Evolutionary conservation across 495 filamentous ascomycete genomes (phyloP), one percentile per base, ranked within the genome.

Genomic region (Neurospora hispaniola): DNA sequence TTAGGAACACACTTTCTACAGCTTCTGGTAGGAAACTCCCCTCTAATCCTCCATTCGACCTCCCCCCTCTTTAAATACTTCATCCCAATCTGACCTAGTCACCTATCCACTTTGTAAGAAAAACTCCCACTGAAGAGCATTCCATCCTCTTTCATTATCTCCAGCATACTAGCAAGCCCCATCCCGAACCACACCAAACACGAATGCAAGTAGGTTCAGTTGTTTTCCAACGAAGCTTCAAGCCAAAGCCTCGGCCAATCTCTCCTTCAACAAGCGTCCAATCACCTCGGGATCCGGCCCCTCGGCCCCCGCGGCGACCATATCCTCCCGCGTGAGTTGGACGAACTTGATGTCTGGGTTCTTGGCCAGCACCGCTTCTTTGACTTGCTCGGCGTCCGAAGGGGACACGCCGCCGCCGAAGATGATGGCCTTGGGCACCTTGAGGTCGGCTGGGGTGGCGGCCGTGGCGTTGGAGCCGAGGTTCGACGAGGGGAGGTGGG

Each of bases 391-490:
- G 0, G 74, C 62, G 46, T 80, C 74, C n/a, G 75, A 75, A 11
- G 75, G 75, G 6, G 74, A 44, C 31, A 80, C 39, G 40, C 75
- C 74, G 40, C 74, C 79, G 71, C 78, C 79, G 42, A 81, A 76
- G 72, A 81, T 75, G 70, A 81, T 54, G 42, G 74, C 78, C 44
- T 38, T 38, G 16, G 79, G 79, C 71, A 74, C 70, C 71, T 75
- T 66, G 72, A 71, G 72, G 54, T 75, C 76, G 59, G 42, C 39
- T 0, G 23, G 12, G 6, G 54, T 1, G 0, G 54, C 16, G 5
- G 42, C 70, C 6, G 3, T 18, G 6, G 72, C 74, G 75, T 81
- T 81, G 74, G 71, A 78, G 72, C 79, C 79, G 7, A 78, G 71
- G 4, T 73, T 72, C 11, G 73, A 73, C 7, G 73, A 66, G 43